Conservation (phyloP, 768 basidiomycete species). For the Rhodosporidiobolus odoratus region DNA sequence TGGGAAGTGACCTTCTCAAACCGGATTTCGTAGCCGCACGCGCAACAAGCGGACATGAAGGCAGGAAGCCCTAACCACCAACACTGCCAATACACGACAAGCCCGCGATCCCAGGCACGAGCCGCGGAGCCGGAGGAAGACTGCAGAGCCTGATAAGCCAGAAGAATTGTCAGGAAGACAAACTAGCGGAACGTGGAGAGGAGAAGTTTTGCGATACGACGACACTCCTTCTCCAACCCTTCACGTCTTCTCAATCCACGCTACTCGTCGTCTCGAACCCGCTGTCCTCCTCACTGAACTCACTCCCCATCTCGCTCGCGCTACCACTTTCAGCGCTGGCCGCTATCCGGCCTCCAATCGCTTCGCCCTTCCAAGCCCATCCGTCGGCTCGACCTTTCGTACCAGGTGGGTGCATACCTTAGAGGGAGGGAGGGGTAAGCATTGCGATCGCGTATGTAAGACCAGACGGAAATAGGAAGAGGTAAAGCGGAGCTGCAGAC, state of each 20-base stretch:
- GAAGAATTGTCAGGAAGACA: no score
- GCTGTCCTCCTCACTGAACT: background rate
- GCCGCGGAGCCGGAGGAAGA: no score
- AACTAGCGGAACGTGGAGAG: no score
- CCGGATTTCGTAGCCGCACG: no score
- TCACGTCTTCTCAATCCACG: background rate
- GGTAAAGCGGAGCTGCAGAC: background rate
- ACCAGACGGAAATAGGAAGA: no score
- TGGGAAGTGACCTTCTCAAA: no score
- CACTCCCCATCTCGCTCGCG: background rate
- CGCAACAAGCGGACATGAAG: no score
- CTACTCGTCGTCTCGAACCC: conserved; percentile 3
- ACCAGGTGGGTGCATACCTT: conserved; percentile 28
- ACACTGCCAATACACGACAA: no score
- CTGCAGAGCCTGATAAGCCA: no score
- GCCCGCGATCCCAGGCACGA: no score
- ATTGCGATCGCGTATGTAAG: no score
- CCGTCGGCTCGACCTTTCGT: conserved; percentile 14
- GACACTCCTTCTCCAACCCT: background rate
- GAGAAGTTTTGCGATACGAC: background rate
- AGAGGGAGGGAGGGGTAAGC: background rate
- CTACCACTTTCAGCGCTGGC: background rate
- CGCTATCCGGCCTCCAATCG: background rate
- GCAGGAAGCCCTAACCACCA: no score
- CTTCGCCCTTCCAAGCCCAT: background rate